A percentile compares a stretch with the other conserved stretches of the same genome.
Evolutionary conservation across 129 eudicot species (phyloP).

Genomic region (Cynara cardunculus): DNA sequence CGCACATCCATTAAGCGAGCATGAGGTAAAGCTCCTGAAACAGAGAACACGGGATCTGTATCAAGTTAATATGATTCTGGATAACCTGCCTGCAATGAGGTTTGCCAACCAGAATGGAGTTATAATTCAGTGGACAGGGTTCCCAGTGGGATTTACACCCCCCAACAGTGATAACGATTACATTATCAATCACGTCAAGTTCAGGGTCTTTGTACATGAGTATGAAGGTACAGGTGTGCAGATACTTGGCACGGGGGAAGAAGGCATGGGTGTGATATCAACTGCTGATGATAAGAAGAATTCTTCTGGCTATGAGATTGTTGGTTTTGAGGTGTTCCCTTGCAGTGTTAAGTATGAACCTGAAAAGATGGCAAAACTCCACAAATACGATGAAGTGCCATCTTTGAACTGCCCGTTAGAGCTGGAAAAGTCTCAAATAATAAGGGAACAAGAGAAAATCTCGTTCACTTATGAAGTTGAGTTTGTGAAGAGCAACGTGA

Average conservation of each 20-base stretch:
- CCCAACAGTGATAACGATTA: slow-evolving; percentile 50
- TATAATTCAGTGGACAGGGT: slow-evolving; percentile 81
- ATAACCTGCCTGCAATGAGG: slow-evolving; percentile 74
- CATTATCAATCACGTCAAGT: slow-evolving; percentile 70
- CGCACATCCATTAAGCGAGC: slow-evolving; percentile 45
- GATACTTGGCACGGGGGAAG: slow-evolving; percentile 83
- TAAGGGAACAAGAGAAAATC: slow-evolving; percentile 57
- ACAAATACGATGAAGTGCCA: slow-evolving; percentile 39
- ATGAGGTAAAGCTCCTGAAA: slow-evolving; percentile 70
- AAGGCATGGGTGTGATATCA: slow-evolving; percentile 77
- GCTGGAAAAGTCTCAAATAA: slow-evolving; percentile 52
- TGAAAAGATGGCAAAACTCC: slow-evolving; percentile 56
- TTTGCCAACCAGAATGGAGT: slow-evolving; percentile 63
- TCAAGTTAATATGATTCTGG: slow-evolving; percentile 78
- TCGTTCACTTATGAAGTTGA: slow-evolving; percentile 64
- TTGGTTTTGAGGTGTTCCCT: slow-evolving; percentile 74
- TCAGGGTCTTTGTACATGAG: slow-evolving; percentile 62
- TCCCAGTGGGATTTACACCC: slow-evolving; percentile 66
- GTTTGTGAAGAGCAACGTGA: slow-evolving; percentile 56
- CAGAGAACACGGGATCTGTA: slow-evolving; percentile 84
- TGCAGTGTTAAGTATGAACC: slow-evolving; percentile 64
- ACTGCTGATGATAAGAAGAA: slow-evolving; percentile 62
- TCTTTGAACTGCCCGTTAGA: slow-evolving; percentile 50
- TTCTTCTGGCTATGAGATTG: slow-evolving; percentile 71
- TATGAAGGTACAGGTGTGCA: slow-evolving; percentile 79